Conservation (phyloP, 768 basidiomycete genomes). For the Calocybe gangraenosa region DNA sequence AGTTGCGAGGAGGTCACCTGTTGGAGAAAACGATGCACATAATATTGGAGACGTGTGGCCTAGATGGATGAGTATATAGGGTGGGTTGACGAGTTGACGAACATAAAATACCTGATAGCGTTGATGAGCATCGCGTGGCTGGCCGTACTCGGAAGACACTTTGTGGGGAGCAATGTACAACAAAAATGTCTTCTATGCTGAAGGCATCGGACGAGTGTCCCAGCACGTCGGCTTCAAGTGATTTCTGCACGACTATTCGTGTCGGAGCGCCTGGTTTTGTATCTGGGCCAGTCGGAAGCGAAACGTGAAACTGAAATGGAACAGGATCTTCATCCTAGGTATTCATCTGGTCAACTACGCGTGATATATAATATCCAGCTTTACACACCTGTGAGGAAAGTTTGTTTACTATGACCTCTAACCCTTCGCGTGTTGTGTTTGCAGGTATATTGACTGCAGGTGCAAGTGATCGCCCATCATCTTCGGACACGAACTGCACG, state of each 20-base stretch:
- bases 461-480: slow-evolving; percentile 76
- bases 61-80: slow-evolving; percentile 22
- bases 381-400: slow-evolving; percentile 64
- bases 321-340: slow-evolving; percentile 80
- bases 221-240: slow-evolving; percentile 79
- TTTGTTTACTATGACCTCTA: slow-evolving; percentile 89
- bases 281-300: slow-evolving; percentile 51
- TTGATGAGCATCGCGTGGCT: slow-evolving; percentile 91
- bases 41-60: slow-evolving; percentile 92
- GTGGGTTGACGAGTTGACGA: not conserved
- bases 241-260: slow-evolving; percentile 79
- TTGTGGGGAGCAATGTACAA: slow-evolving; percentile 90
- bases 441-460: slow-evolving; percentile 89
- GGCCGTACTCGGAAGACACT: slow-evolving; percentile 93
- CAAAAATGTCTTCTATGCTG: slow-evolving; percentile 82
- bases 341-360: slow-evolving; percentile 15
- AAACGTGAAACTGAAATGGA: slow-evolving; percentile 88
- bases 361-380: not conserved
- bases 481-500: slow-evolving; percentile 90
- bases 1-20: slow-evolving; percentile 86
- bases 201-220: slow-evolving; percentile 66
- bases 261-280: slow-evolving; percentile 56
- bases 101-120: slow-evolving; percentile 56
- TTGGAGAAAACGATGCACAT: slow-evolving; percentile 94
- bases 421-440: slow-evolving; percentile 75